Evolutionary conservation across 371 early-diverging fungal genomes (phyloP), one percentile per base, ranked within the genome.

Genomic region (Mucor irregularis): DNA sequence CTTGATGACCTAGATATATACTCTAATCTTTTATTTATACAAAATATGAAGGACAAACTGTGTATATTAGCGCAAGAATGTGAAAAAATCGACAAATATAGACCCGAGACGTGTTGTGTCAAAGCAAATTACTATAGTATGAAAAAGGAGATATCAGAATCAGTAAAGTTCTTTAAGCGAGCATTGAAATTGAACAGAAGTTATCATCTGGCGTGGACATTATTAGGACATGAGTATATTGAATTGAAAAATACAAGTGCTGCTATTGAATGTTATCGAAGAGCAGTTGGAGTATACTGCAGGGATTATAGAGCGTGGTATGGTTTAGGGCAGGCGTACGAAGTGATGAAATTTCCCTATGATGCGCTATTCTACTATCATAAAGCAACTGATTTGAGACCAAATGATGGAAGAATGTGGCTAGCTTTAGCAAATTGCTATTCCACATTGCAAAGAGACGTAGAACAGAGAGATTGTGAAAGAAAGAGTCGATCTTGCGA

Each of bases 151-250:
- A 87, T 90, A 56, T 87, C 84, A 48, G 90, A 93, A 66, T 95
- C 99, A 0, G 82, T 96, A 7, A 80, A 87, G 19, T 91, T 91
- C 59, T 97, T 97, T 62, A 85, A 87, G 61, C 76, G 89, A 14
- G 95, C 96, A 0, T 59, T 95, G 5, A 80, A 90, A 64, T 80
- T 98, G 46, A 83, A 93, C 55, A 80, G 85, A 22, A 78, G 80
- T 49, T 92, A 90, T 64, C 69, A 88, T 30, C 78, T 89, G 4
- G 93, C 92, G 1, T 96, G 96, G 90, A 95, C 93, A 0, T 77
- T 99, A 52, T 77, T 98, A 60, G 99, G 98, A 2, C 97, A 98
- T 65, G 96, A 97, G 66, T 97, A 94, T 58, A 74, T 98, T 43
- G 96, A 98, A 62, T 50, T 92, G 68, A 94, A 93, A 52, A 92